A percentile compares a stretch with the other conserved stretches of the same genome.
phyloP scores from a whole-genome alignment of 805 yeast genomes.

The Wickerhamiella shivajii region DNA sequence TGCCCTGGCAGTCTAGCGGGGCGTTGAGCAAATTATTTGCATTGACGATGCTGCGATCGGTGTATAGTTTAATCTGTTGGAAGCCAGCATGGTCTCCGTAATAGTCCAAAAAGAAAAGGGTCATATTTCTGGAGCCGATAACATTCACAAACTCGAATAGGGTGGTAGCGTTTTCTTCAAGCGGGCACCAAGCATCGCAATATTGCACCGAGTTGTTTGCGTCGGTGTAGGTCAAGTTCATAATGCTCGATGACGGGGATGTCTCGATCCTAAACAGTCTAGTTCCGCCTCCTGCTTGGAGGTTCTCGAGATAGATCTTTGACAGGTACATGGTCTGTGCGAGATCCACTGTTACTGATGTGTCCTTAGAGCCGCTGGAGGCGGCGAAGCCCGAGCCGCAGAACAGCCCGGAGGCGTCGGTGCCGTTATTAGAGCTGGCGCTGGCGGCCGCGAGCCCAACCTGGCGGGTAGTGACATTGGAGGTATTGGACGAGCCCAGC shows the following conservation, averaged over 20 bases:
- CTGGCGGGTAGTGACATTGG: constrained; percentile 19
- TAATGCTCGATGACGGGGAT: constrained; percentile 69
- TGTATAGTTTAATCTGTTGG: constrained; percentile 58
- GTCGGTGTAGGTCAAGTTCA: constrained; percentile 80
- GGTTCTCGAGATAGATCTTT: constrained; percentile 44
- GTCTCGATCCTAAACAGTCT: constrained; percentile 60
- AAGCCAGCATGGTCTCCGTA: constrained; percentile 60
- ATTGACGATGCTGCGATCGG: constrained; percentile 40
- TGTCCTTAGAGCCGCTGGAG: constrained; percentile 10
- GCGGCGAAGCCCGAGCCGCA: constrained; percentile 12
- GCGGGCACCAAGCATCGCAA: constrained; percentile 89
- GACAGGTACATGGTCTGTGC: constrained; percentile 38
- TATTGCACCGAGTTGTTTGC: constrained; percentile 45
- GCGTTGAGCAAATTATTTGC: constrained; percentile 65
- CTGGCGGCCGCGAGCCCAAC: constrained; percentile 18
- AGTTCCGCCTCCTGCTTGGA: constrained; percentile 25
- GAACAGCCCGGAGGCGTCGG: constrained; percentile 9
- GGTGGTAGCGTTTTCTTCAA: constrained; percentile 43
- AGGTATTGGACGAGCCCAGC: constrained; percentile 38
- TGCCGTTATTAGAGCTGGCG: constrained; percentile 15
- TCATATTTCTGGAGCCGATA: constrained; percentile 44
- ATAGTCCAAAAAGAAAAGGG: constrained; percentile 48
- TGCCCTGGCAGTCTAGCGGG: constrained; percentile 38
- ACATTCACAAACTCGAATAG: constrained; percentile 71
- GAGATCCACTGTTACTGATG: constrained; percentile 13